Conservation (phyloP, 257 asterid species). For the Nicotiana undulata region DNA sequence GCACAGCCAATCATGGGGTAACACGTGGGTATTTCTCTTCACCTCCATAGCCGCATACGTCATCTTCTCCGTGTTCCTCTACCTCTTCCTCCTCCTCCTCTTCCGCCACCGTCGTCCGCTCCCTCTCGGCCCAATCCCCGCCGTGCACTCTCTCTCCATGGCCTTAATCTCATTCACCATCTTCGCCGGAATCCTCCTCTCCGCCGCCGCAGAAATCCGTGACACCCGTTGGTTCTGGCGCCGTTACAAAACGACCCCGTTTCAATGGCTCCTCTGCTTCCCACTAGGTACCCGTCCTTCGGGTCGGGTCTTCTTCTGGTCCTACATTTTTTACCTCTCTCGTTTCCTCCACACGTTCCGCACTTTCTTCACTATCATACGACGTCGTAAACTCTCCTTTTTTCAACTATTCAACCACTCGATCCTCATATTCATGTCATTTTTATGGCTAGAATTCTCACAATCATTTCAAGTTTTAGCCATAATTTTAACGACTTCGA, state of each 20-base stretch:
- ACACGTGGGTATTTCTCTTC: conserved; percentile 74
- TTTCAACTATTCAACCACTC: conserved; percentile 60
- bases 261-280: conserved; percentile 83
- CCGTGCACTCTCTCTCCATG: conserved; percentile 72
- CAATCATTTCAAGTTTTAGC: conserved; percentile 77
- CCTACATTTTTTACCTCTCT: conserved; percentile 66
- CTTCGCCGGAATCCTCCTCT: conserved; percentile 62
- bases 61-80: conserved; percentile 40
- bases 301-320: conserved; percentile 94
- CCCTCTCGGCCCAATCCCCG: conserved; percentile 71
- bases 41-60: conserved; percentile 55
- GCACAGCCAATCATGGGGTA: conserved; percentile 59
- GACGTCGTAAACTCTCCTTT: conserved; percentile 36
- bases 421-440: conserved; percentile 51
- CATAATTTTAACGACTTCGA: conserved; percentile 44
- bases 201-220: conserved; percentile 79
- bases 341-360: conserved; percentile 71
- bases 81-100: conserved; percentile 38
- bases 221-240: conserved; percentile 86
- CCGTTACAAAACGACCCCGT: conserved; percentile 52
- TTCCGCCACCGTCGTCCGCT: conserved; percentile 47
- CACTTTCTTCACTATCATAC: conserved; percentile 35
- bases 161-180: conserved; percentile 62
- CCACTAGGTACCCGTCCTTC: conserved; percentile 87
- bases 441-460: conserved; percentile 82